phyloP scores from a whole-genome alignment of 805 yeast species.

The Pichia paraexigua region DNA sequence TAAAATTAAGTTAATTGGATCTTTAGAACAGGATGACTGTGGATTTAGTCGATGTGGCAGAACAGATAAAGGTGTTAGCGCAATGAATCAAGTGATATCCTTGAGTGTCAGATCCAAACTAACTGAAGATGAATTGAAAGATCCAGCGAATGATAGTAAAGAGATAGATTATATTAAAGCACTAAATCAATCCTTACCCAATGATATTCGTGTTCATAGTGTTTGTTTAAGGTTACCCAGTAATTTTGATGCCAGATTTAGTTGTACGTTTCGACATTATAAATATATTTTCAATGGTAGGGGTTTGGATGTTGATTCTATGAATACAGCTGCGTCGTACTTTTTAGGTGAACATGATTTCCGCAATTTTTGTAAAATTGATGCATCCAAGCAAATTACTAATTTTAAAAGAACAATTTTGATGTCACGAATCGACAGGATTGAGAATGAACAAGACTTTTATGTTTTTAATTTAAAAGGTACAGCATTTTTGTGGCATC shows the following conservation, averaged over 20 bases:
- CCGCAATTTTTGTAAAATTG: conserved; percentile 89
- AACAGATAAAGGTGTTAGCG: conserved; percentile 95
- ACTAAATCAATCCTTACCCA: conserved; percentile 70
- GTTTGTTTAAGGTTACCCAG: conserved; percentile 77
- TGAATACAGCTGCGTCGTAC: conserved; percentile 58
- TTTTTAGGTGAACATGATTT: conserved; percentile 80
- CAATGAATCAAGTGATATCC: conserved; percentile 90
- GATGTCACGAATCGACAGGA: conserved; percentile 21
- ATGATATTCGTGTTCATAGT: conserved; percentile 75
- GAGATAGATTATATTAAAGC: conserved; percentile 75
- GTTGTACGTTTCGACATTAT: conserved; percentile 81
- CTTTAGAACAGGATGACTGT: conserved; percentile 52
- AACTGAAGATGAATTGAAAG: conserved; percentile 50
- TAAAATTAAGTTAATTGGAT: conserved; percentile 56
- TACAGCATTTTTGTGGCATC: conserved; percentile 94
- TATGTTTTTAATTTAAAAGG: conserved; percentile 76
- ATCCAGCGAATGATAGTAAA: conserved; percentile 45
- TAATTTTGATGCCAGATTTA: conserved; percentile 85
- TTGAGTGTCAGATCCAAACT: conserved; percentile 65
- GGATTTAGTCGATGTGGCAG: conserved; percentile 88
- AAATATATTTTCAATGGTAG: conserved; percentile 63
- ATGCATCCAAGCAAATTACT: conserved; percentile 86
- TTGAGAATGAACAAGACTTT: conserved; percentile 29
- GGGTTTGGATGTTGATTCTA: conserved; percentile 51
- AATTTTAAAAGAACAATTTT: conserved; percentile 63